phyloP scores from a whole-genome alignment of 1,139 yeast species.

The Hyphopichia fennica region DNA sequence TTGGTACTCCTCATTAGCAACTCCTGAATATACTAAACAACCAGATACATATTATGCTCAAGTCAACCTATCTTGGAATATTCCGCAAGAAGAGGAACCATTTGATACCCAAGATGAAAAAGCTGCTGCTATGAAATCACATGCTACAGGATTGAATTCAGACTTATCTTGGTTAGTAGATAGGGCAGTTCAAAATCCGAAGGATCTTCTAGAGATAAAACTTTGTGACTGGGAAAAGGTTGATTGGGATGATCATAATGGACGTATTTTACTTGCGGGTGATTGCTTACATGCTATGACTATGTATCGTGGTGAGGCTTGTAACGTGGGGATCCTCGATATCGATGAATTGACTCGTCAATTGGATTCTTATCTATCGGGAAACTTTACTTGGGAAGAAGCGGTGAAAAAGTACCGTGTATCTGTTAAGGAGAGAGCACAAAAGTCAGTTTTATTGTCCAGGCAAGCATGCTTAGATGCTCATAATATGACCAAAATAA shows the following conservation, averaged over 20 bases:
- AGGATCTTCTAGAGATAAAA: conserved; percentile 13
- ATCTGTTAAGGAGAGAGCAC: conserved; percentile 13
- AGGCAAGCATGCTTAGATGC: conserved; percentile 23
- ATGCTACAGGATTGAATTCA: conserved; percentile 14
- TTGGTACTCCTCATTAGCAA: conserved; percentile 26
- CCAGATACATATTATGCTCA: conserved; percentile 17
- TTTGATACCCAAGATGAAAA: conserved; percentile 14
- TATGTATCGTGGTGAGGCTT: conserved; percentile 23
- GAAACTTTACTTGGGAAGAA: conserved; percentile 10
- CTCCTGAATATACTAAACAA: conserved; percentile 18
- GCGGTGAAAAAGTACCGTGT: conserved; percentile 13
- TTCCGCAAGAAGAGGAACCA: conserved; percentile 12
- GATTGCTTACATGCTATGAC: conserved; percentile 19
- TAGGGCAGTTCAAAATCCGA: conserved; percentile 13
- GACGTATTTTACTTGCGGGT: conserved; percentile 10
- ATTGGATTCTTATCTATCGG: conserved; percentile 9
- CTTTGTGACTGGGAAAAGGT: conserved; percentile 18
- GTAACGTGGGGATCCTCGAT: conserved; percentile 21
- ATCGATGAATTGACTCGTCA: conserved; percentile 12
- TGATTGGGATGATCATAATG: conserved; percentile 15
- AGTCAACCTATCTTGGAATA: conserved; percentile 20
- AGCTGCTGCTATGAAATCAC: conserved; percentile 15
- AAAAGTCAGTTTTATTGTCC: conserved; percentile 16
- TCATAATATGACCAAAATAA: conserved; percentile 16
- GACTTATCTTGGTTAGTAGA: conserved; percentile 15